phyloP scores from a whole-genome alignment of 1,284 basidiomycete species.

The Volvariella volvacea region DNA sequence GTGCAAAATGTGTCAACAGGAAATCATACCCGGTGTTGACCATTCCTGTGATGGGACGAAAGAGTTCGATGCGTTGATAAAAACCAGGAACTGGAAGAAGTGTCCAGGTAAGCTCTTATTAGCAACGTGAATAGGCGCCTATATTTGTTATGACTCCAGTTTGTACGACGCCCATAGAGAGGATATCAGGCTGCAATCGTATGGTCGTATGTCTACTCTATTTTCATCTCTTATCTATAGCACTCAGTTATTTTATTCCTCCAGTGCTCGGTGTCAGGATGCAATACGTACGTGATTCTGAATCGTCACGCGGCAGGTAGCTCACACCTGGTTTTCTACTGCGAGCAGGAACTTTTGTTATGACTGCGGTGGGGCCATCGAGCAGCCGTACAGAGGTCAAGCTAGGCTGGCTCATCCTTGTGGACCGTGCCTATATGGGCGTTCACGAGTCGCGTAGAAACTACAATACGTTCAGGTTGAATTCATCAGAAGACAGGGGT shows the following conservation, averaged over 20 bases:
- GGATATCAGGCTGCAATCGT: conserved; percentile 54
- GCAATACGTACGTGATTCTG: not conserved
- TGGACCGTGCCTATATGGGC: not conserved
- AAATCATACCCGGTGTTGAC: conserved; percentile 29
- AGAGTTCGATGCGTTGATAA: conserved; percentile 46
- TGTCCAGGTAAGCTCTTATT: conserved; percentile 38
- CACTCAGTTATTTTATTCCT: not conserved
- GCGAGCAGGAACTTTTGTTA: not conserved
- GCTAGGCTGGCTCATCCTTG: not conserved
- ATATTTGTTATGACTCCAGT: conserved; percentile 28
- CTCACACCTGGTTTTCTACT: not conserved
- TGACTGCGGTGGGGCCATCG: not conserved
- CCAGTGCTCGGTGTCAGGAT: not conserved
- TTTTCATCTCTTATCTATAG: not conserved
- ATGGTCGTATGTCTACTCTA: conserved; percentile 45
- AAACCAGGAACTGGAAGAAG: conserved; percentile 44
- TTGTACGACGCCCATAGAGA: conserved; percentile 53
- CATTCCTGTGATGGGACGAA: conserved; percentile 54
- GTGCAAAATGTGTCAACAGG: conserved; percentile 47
- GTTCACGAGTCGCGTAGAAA: no score
- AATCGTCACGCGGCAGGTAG: not conserved
- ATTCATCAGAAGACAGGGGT: no score
- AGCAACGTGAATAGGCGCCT: not conserved
- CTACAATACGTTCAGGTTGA: no score
- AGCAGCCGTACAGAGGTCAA: not conserved